Percentiles rank a stretch among this genome's conserved stretches.
phyloP scores from a whole-genome alignment of 2,329 filamentous ascomycete species.

The Ophiostoma ips region DNA sequence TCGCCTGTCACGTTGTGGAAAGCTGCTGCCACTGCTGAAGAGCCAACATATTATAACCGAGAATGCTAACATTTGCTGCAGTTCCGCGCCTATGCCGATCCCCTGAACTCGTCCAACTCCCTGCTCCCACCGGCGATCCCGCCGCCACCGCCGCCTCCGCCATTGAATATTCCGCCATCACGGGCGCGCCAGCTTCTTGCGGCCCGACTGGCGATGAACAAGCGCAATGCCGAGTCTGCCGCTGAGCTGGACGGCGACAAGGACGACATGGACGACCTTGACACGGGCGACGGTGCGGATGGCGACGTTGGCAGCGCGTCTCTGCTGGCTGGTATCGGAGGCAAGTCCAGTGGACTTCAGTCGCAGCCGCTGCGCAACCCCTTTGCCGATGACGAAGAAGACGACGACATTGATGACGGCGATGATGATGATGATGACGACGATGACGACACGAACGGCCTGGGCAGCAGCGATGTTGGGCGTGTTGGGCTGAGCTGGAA shows the following conservation, averaged over 20 bases:
- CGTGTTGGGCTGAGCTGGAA: slow-evolving; percentile 18
- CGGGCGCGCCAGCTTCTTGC: slow-evolving; percentile 81
- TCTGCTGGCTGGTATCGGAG: not conserved
- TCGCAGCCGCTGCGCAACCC: slow-evolving; percentile 31
- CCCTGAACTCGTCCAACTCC: slow-evolving; percentile 33
- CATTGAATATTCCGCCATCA: slow-evolving; percentile 69
- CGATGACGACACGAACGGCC: slow-evolving; percentile 24
- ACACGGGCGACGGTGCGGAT: not conserved
- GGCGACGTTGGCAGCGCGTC: slow-evolving; percentile 2
- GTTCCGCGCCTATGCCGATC: slow-evolving; percentile 47
- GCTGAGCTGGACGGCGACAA: slow-evolving; percentile 28
- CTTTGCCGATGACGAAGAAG: slow-evolving; percentile 46
- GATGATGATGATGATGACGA: slow-evolving; percentile 21
- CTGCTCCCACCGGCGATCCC: slow-evolving; percentile 45
- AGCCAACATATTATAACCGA: too few relatives aligned
- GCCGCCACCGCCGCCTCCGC: slow-evolving; percentile 52
- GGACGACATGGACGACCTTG: slow-evolving; percentile 14
- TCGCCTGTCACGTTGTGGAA: not conserved
- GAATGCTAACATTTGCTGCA: slow-evolving; percentile 16
- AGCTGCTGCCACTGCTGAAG: too few relatives aligned
- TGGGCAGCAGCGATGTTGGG: slow-evolving; percentile 21
- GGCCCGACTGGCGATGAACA: slow-evolving; percentile 66
- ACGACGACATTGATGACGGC: slow-evolving; percentile 35
- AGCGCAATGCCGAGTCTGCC: slow-evolving; percentile 38
- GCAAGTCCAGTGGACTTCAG: too few relatives aligned